A percentile compares a stretch with the other conserved stretches of the same genome.
These are phyloP conservation scores for Vitis rotundifolia DNA, from an alignment of 164 flowering plant species.

Conservation along the genomic window DNA sequence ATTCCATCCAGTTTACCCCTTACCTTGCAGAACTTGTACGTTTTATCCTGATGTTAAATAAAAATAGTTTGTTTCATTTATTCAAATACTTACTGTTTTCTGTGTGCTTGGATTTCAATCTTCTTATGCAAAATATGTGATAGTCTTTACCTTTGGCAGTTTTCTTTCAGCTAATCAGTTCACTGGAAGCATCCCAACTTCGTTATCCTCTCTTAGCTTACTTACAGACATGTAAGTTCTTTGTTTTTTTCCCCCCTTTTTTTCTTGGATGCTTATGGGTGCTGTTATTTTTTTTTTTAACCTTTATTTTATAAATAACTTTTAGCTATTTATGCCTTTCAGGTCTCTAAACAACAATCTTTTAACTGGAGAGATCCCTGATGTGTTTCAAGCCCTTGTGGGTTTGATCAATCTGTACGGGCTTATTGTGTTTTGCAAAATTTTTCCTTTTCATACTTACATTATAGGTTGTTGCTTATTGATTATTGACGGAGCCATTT, in stretches of 20 bases:
- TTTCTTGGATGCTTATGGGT: neutral
- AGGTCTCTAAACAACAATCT: conserved; percentile 75
- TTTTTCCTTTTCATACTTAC: neutral
- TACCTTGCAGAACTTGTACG: conserved; percentile 72
- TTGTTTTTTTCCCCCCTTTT: neutral
- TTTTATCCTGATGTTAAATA: neutral
- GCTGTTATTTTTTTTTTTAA: neutral
- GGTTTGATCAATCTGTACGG: conserved; percentile 71
- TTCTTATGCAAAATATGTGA: conserved; percentile 13
- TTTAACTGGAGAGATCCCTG: conserved; percentile 74
- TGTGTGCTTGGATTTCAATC: neutral
- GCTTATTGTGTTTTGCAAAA: neutral
- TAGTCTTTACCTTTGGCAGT: conserved; percentile 50
- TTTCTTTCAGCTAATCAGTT: conserved; percentile 89
- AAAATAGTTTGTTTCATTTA: neutral
- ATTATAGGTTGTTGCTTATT: conserved; percentile 1
- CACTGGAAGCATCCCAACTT: conserved; percentile 81
- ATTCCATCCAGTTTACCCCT: conserved; percentile 71
- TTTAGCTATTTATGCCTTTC: conserved; percentile 12
- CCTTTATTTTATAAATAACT: neutral
- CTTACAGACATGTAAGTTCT: conserved; percentile 63
- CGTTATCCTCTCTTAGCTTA: conserved; percentile 51
- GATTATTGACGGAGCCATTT: conserved; percentile 10
- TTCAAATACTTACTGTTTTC: neutral
- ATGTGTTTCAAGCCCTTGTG: conserved; percentile 54